Evolutionary conservation across 164 flowering plant genomes (phyloP).

Genomic region (Sextonia rubra): DNA sequence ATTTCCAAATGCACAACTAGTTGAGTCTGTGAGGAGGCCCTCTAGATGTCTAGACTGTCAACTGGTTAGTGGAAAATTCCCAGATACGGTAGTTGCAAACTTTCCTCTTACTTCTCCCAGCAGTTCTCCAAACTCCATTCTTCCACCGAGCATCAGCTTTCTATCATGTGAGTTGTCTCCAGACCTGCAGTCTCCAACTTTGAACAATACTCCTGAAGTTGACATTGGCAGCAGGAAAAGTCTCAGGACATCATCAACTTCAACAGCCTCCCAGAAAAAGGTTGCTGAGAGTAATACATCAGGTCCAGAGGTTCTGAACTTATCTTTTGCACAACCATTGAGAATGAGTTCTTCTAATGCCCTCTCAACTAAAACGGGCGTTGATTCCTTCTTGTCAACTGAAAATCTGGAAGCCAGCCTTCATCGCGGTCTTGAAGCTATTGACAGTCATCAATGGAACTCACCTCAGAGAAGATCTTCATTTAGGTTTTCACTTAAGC

Average conservation of each 20-base stretch:
- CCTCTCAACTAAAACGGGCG: slow-evolving; percentile 26
- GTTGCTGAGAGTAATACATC: slow-evolving; percentile 15
- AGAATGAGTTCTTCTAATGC: slow-evolving; percentile 24
- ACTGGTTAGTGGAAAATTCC: slow-evolving; percentile 17
- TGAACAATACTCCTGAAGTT: slow-evolving; percentile 64
- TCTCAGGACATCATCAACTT: slow-evolving; percentile 52
- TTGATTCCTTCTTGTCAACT: slow-evolving; percentile 31
- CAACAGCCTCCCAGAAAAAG: slow-evolving; percentile 56
- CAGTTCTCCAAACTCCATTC: slow-evolving; percentile 16
- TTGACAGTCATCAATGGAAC: slow-evolving; percentile 57
- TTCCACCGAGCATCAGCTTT: slow-evolving; percentile 35
- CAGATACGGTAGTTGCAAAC: slow-evolving; percentile 11
- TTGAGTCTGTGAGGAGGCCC: slow-evolving; percentile 9
- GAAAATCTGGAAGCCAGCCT: slow-evolving; percentile 83
- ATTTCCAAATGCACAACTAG: slow-evolving; percentile 15
- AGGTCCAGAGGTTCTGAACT: slow-evolving; percentile 22
- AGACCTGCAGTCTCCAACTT: slow-evolving; percentile 57
- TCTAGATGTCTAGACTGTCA: slow-evolving; percentile 5
- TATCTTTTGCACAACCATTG: slow-evolving; percentile 35
- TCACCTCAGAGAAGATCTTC: slow-evolving; percentile 59
- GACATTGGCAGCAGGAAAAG: slow-evolving; percentile 61
- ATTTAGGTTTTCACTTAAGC: slow-evolving; percentile 66
- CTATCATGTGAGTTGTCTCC: slow-evolving; percentile 43
- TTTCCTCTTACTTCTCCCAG: slow-evolving; percentile 13
- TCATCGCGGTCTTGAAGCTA: slow-evolving; percentile 74